Base-by-base conservation (phyloP, 208 protist species). In the Trypanosoma grayi region DNA sequence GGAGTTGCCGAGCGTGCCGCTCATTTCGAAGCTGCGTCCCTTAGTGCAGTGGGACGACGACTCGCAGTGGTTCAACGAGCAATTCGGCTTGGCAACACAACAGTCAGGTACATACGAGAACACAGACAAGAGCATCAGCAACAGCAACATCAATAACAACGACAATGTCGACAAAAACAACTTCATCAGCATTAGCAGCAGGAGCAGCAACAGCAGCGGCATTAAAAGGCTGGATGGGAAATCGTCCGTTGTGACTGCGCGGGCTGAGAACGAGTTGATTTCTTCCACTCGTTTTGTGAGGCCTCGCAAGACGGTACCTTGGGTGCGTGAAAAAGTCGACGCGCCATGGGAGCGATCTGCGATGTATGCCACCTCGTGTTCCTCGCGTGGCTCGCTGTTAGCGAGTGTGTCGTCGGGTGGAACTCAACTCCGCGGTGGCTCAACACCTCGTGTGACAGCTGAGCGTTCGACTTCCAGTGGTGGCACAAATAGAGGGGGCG, bases 1-100 rank as follows among this genome's bases (percentile, higher is more conserved):
- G 22, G 47, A 24, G 16, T 24, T 24, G 22, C 45, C 8, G 5
- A 20, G 1, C 10, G 14, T 25, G 13, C 0, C 33, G 30, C 20
- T 44, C 4, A 14, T 0, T 37, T 30, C 8, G 33, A 45, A 33
- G 20, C 27, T 34, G 13, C 10, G 39, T 14, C 11, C 16, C 27
- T 3, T 20, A 18, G 4, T 7, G 16, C 48, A 46, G 24, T 89
- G 82, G 82, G 78, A 66, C 1, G 72, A 64, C 4, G 77, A 89
- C 62, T 85, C 82, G 34, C 66, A 77, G 63, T 89, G 82, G 82
- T 89, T 89, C 47, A 82, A 85, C 37, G 55, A 73, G 22, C 67
- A 83, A 52, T 85, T 89, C 36, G 75, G 66, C 16, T 36, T 76
- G 7, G 22, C 39, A 59, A 18, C 25, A 18, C 24, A 36, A 52